Evolutionary conservation across 768 basidiomycete genomes (phyloP).

Genomic region (Glaciozyma martinii): DNA sequence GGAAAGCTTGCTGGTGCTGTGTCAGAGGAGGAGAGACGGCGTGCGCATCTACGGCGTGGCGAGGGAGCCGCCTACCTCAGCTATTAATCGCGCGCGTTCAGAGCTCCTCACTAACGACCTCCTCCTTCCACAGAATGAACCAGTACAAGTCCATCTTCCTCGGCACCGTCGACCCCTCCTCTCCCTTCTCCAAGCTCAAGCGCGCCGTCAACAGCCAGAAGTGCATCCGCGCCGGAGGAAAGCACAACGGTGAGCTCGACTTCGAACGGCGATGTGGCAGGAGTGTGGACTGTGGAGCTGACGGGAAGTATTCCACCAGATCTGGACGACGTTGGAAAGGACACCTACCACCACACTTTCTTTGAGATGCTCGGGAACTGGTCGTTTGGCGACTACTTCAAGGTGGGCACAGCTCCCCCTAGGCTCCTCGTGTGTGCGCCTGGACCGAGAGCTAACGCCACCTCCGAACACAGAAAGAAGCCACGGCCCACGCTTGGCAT

Average conservation of each 20-base stretch:
- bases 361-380: constrained; percentile 99
- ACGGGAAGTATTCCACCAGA: constrained; percentile 47
- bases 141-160: constrained; percentile 96
- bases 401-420: constrained; percentile 51
- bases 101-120: background rate
- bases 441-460: constrained; percentile 1
- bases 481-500: constrained; percentile 87
- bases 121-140: constrained; percentile 37
- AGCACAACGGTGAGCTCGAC: constrained; percentile 71
- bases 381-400: constrained; percentile 99
- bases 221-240: constrained; percentile 96
- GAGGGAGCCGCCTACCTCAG: no score
- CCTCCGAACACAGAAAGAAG: constrained; percentile 62
- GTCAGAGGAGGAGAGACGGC: no score
- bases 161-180: constrained; percentile 93
- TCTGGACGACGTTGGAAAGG: constrained; percentile 96
- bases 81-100: background rate
- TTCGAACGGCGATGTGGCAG: no score
- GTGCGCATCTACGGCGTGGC: no score
- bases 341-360: constrained; percentile 68
- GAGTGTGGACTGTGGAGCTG: background rate
- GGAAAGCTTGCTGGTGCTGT: no score
- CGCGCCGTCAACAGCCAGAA: constrained; percentile 96
- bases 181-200: constrained; percentile 78
- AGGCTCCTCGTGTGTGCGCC: background rate